Base-by-base conservation (phyloP, 495 filamentous ascomycete species). In the Mytilinidion resinicola region DNA sequence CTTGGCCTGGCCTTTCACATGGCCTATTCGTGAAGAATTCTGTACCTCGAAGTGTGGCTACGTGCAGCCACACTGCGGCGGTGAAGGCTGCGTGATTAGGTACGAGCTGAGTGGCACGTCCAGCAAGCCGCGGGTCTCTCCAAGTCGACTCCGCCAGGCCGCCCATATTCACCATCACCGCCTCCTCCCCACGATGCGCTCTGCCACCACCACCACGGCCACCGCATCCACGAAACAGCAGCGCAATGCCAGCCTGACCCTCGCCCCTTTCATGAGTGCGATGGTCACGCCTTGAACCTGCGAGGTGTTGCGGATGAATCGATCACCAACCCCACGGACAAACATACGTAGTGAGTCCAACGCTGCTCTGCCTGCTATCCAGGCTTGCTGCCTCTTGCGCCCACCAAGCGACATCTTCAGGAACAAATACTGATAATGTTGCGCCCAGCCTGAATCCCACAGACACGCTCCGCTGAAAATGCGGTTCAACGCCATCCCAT, bases 401-500 rank as follows among this genome's bases (percentile, higher is more conserved):
- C 54, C 36, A 54, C 57, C 49, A 58, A 56, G 53, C 55, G 20
- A 20, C 25, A 6, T 6, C 25, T 30, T 6, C 6, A 30, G 25
- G 25, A 30, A 30, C 6, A 30, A 30, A 30, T 30, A 30, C 25
- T 30, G 25, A 30, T 6, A 3, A 30, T 30, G 25, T 2, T 30
- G 25, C 48, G 19, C n/a, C 47, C 49, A 53, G 51, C 9, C 48
- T n/a, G 17, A 34, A 37, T 20, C 9, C 30, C 36, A 54, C 11
- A 4, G n/a, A 30, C 51, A 34, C 42, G 43, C 21, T 5, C 59
- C 37, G 34, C 34, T 53, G 56, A 55, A 46, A 30, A 66, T 62
- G 63, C 63, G 63, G 38, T 59, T 55, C 53, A 66, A 60, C 52
- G 21, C 48, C 21, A 50, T 56, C 36, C 59, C 59, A 3, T 19